Base-by-base conservation (phyloP, 2,329 filamentous ascomycete genomes). In the Trichoderma cornu-damae region DNA sequence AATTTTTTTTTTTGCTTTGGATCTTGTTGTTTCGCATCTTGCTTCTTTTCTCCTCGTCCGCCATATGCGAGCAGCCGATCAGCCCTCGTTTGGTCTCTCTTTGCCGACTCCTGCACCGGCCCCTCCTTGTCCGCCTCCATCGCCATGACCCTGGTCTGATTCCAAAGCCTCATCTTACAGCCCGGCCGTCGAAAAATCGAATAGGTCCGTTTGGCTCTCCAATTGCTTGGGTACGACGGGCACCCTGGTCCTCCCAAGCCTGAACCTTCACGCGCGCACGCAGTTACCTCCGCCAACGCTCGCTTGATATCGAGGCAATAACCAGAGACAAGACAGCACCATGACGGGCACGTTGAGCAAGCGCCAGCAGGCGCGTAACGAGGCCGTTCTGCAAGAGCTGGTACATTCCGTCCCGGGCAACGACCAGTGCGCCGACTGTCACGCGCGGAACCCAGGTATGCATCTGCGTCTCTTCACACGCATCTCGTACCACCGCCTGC, bases 331-430 rank as follows among this genome's bases (percentile, higher is more conserved):
- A n/a, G 35, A 46, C 42, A 47, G 55, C 61, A 61, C 47, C 63
- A 94, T 92, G 89, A 82, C 89, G 57, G 80, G 82, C 56, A 79
- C 84, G 43, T 79, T 95, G 72, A 96, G 87, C 79, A 99, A 97
- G 82, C 90, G 94, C 75, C 90, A 96, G 77, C 93, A 96, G 81
- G 90, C 89, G 79, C 92, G 94, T 75, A 96, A 99, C 74, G 94
- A 99, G 78, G 90, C 90, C 70, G 79, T 84, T 57, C 80, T 99
- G 64, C 90, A 96, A 69, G 93, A 97, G 47, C 83, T 99, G 62
- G 87, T 97, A 64, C 88, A 88, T 64, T 84, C 79, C 35, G 66
- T 96, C 8, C 83, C 91, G 7, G 94, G 94, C 59, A 99, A 99
- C 77, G 91, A 94, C 70, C 79, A 85, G 67, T 99, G 94, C 77